Percentiles rank a stretch among this genome's conserved stretches.
These are phyloP conservation scores for Ogataea zsoltii DNA, from an alignment of 805 yeast genomes.

Conservation along the genomic window DNA sequence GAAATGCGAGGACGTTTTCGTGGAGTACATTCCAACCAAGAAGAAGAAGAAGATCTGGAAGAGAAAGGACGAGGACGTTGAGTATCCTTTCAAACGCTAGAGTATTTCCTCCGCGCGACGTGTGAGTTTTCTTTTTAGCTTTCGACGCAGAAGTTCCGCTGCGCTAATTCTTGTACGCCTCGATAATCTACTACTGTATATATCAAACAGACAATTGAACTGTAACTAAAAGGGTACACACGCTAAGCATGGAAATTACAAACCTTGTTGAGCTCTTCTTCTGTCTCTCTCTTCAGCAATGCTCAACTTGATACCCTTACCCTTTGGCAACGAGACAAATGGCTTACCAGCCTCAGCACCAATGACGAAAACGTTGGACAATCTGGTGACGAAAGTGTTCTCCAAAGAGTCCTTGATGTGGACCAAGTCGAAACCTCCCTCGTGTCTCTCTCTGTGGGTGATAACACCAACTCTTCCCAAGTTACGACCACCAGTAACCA, in stretches of 20 bases:
- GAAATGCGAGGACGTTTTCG: slow-evolving; percentile 79
- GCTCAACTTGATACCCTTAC: slow-evolving; percentile 96
- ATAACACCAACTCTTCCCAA: slow-evolving; percentile 97
- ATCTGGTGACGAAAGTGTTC: slow-evolving; percentile 94
- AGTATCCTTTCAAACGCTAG: slow-evolving; percentile 73
- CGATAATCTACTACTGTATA: slow-evolving; percentile 7
- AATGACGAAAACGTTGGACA: slow-evolving; percentile 87
- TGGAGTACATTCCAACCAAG: slow-evolving; percentile 78
- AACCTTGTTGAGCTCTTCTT: slow-evolving; percentile 83
- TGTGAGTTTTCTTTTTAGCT: too few species aligned
- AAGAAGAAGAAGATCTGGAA: slow-evolving; percentile 92
- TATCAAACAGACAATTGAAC: background rate
- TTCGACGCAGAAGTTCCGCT: too few species aligned
- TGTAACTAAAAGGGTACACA: too few species aligned
- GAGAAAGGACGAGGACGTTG: slow-evolving; percentile 77
- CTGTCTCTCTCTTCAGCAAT: slow-evolving; percentile 98
- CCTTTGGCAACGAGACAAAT: slow-evolving; percentile 94
- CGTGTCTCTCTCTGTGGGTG: slow-evolving; percentile 95
- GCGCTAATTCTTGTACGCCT: too few species aligned
- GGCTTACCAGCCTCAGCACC: slow-evolving; percentile 93
- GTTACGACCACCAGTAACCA: slow-evolving; percentile 98
- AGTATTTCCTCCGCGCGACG: background rate
- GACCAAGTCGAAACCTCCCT: slow-evolving; percentile 97
- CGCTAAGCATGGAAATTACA: slow-evolving; percentile 33
- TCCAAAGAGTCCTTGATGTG: slow-evolving; percentile 95